phyloP scores from a whole-genome alignment of 2,329 filamentous ascomycete species.

The Pseudocercospora macadamiae region DNA sequence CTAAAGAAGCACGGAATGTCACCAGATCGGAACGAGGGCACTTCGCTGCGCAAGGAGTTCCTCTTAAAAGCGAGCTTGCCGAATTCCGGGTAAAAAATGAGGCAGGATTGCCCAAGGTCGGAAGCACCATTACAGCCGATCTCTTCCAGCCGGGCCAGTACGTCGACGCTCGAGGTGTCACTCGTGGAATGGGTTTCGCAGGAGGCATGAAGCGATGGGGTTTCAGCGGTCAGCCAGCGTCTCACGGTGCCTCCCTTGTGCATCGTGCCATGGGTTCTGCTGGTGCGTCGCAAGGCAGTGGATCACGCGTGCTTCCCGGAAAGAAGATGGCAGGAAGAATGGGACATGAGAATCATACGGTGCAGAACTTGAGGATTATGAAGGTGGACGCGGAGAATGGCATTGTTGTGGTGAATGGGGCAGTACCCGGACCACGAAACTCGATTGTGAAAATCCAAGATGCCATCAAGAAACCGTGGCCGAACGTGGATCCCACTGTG shows the following conservation, averaged over 20 bases:
- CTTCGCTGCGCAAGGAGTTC: constrained; percentile 78
- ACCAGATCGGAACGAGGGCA: constrained; percentile 85
- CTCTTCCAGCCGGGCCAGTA: constrained; percentile 92
- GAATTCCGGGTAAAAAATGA: constrained; percentile 84
- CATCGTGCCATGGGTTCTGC: constrained; percentile 90
- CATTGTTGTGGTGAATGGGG: constrained; percentile 84
- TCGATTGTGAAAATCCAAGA: constrained; percentile 84
- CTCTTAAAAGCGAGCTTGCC: constrained; percentile 78
- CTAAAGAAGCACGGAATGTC: constrained; percentile 73
- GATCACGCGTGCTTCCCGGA: constrained; percentile 88
- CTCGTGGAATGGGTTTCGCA: constrained; percentile 87
- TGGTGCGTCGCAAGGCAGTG: constrained; percentile 87
- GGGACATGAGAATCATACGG: constrained; percentile 84
- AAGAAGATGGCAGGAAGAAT: constrained; percentile 98
- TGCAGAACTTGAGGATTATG: constrained; percentile 88
- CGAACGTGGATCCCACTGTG: constrained; percentile 46
- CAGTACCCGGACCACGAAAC: constrained; percentile 85
- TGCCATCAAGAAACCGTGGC: constrained; percentile 84
- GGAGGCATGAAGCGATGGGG: constrained; percentile 98
- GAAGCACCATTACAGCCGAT: constrained; percentile 75
- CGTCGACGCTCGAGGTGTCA: constrained; percentile 79
- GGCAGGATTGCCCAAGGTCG: constrained; percentile 74
- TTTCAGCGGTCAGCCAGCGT: constrained; percentile 84
- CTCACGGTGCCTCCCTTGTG: constrained; percentile 92
- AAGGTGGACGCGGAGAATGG: constrained; percentile 86